Evolutionary conservation across 2,329 filamentous ascomycete genomes (phyloP).

Genomic region (Penicillium sp.): DNA sequence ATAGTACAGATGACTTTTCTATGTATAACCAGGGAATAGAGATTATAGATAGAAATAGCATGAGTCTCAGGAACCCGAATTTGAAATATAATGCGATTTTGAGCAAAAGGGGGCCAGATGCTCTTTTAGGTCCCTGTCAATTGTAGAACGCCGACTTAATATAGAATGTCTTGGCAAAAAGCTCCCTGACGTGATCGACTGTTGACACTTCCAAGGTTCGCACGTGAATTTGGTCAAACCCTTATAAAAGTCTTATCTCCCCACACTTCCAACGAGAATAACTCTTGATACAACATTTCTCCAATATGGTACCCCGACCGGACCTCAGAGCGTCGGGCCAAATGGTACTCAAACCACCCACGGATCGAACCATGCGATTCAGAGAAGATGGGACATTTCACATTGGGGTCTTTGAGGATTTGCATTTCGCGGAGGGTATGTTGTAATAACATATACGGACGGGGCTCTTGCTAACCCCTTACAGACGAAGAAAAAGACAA

Average conservation of each 20-base stretch:
- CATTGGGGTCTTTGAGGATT: slow-evolving; percentile 64
- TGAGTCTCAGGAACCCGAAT: background rate
- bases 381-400: slow-evolving; percentile 41
- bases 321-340: background rate
- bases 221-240: background rate
- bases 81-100: background rate
- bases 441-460: background rate
- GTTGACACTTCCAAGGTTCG: background rate
- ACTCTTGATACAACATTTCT: background rate
- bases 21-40: background rate
- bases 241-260: background rate
- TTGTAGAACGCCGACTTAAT: background rate
- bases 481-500: slow-evolving; percentile 52
- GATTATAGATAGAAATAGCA: background rate
- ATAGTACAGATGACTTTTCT: background rate
- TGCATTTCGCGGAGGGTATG: slow-evolving; percentile 69
- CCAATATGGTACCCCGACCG: slow-evolving; percentile 3
- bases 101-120: background rate
- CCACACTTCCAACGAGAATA: background rate
- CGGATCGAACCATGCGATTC: slow-evolving; percentile 21
- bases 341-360: background rate
- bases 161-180: background rate
- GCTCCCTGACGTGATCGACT: background rate
- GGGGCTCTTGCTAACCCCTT: background rate
- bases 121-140: background rate